A percentile compares a stretch with the other conserved stretches of the same genome.
Evolutionary conservation across 108 stramenopile genomes (phyloP).

Genomic region (Skeletonema grethae): DNA sequence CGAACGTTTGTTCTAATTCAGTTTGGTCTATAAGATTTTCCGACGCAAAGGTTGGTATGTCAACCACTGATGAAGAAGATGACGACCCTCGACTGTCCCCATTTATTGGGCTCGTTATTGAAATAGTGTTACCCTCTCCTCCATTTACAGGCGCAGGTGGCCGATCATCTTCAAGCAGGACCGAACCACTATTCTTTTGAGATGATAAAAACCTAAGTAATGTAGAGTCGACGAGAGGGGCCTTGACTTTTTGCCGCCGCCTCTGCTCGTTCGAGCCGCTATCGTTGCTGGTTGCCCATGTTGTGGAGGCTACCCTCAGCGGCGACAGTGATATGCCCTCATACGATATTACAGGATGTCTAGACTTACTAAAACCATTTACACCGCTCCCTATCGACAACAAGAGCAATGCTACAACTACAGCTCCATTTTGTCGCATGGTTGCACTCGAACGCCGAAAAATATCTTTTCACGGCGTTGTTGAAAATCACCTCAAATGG

Average conservation of each 20-base stretch:
- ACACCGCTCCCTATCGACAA: background rate
- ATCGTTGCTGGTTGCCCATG: constrained; percentile 44
- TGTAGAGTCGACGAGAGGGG: constrained; percentile 76
- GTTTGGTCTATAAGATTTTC: constrained; percentile 6
- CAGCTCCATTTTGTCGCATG: background rate
- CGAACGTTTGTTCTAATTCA: background rate
- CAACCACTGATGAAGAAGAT: constrained; percentile 6
- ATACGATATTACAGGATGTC: constrained; percentile 1
- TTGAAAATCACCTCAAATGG: background rate
- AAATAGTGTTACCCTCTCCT: background rate
- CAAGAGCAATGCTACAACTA: constrained; percentile 2
- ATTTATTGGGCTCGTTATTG: constrained; percentile 2
- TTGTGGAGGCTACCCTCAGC: constrained; percentile 28
- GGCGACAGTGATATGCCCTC: constrained; percentile 21
- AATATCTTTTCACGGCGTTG: background rate
- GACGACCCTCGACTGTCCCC: background rate
- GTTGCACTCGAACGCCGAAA: background rate
- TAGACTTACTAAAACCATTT: constrained; percentile 12
- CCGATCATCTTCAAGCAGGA: constrained; percentile 10
- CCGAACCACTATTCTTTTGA: constrained; percentile 42
- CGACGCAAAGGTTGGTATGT: constrained; percentile 13
- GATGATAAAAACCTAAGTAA: constrained; percentile 67
- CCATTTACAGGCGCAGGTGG: background rate
- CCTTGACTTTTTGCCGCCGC: constrained; percentile 30
- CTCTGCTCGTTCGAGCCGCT: constrained; percentile 4